Conservation (phyloP, 139 green algal genomes). For the Diplosphaera chodatii region DNA sequence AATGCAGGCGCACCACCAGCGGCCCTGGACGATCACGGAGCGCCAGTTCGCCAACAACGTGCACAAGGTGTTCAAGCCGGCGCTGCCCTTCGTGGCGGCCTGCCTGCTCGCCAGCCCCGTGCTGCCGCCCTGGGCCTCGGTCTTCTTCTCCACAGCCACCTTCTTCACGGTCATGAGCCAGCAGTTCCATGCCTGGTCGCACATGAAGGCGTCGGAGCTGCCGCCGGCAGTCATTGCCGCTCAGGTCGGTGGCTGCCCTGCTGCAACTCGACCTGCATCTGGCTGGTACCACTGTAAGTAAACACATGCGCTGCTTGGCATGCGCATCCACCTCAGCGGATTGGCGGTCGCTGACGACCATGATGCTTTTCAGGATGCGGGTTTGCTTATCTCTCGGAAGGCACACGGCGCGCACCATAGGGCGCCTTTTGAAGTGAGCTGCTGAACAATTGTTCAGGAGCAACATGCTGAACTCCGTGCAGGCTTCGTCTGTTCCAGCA, state of each 20-base stretch:
- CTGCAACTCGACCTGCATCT: no score
- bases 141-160: conserved; percentile 68
- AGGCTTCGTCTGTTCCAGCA: no score
- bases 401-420: conserved; percentile 90
- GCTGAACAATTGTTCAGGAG: background rate
- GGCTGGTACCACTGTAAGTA: no score
- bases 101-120: conserved; percentile 30
- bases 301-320: no score
- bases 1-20: conserved; percentile 75
- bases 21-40: conserved; percentile 97
- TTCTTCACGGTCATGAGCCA: conserved; percentile 85
- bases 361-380: conserved; percentile 54
- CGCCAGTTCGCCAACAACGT: conserved; percentile 95
- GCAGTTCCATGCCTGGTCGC: conserved; percentile 95
- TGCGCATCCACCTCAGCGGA: no score
- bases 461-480: background rate
- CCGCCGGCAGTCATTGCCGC: conserved; percentile 57
- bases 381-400: conserved; percentile 71
- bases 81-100: conserved; percentile 18
- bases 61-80: conserved; percentile 60
- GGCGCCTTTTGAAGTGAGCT: conserved; percentile 71
- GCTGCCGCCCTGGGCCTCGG: conserved; percentile 31
- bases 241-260: conserved; percentile 50
- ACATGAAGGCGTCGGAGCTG: conserved; percentile 87
- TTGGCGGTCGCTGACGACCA: no score